These are phyloP conservation scores for Bolboschoenoplectus hybrid DNA, from an alignment of 202 grass and related monocot genomes.

Conservation along the genomic window DNA sequence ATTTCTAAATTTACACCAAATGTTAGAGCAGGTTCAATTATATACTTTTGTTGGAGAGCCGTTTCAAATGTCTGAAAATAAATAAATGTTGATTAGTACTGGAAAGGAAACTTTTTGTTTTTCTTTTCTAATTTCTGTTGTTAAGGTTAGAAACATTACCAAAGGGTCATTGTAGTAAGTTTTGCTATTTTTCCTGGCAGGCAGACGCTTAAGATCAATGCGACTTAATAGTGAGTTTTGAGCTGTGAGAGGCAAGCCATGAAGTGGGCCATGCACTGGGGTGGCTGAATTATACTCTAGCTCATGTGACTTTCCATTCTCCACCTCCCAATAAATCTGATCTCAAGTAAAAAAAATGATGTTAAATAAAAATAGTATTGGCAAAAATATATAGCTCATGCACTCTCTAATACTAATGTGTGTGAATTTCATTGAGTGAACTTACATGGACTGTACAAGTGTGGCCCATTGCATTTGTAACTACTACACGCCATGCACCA, in stretches of 20 bases:
- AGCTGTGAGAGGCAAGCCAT: no score
- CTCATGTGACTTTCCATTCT: constrained; percentile 62
- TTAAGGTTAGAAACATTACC: constrained; percentile 42
- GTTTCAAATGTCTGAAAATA: constrained; percentile 87
- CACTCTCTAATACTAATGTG: constrained; percentile 19
- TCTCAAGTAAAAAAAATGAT: constrained; percentile 23
- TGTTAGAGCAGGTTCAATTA: no score
- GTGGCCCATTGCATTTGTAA: constrained; percentile 92
- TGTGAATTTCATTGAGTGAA: constrained; percentile 42
- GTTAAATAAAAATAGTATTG: constrained; percentile 4
- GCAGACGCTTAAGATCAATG: constrained; percentile 78
- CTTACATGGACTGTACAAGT: constrained; percentile 96
- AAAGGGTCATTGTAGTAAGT: constrained; percentile 96
- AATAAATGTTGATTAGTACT: constrained; percentile 34
- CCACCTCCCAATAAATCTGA: constrained; percentile 90
- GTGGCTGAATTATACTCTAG: constrained; percentile 59
- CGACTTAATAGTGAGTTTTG: constrained; percentile 61
- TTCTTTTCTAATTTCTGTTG: no score
- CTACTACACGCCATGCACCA: constrained; percentile 91
- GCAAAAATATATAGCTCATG: not conserved
- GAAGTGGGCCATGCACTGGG: no score
- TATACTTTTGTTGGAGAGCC: constrained; percentile 48
- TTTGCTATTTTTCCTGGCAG: constrained; percentile 83
- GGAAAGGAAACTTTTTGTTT: no score
- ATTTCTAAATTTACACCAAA: no score